Percentiles rank a stretch among this genome's conserved stretches.
Conservation (phyloP, 805 yeast species). For the Lipomyces anomalus region DNA sequence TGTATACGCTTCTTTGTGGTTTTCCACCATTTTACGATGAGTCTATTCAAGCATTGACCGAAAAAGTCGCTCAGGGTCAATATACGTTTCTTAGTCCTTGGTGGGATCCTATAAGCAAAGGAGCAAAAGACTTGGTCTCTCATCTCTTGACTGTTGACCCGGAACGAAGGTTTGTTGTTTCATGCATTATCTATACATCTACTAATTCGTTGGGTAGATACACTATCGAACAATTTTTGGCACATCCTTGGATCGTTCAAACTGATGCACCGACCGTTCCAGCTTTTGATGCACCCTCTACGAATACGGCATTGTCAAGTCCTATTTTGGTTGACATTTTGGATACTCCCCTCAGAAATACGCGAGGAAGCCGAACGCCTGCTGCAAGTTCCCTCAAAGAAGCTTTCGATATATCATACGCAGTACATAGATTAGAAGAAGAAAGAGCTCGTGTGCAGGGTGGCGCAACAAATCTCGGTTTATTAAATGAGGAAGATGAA, state of each 20-base stretch:
- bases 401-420: constrained; percentile 80
- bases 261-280: constrained; percentile 28
- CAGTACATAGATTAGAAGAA: constrained; percentile 75
- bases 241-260: constrained; percentile 68
- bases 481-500: constrained; percentile 36
- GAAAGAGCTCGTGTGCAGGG: constrained; percentile 41
- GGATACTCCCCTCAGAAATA: constrained; percentile 17
- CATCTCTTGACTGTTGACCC: constrained; percentile 69
- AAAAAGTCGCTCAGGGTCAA: constrained; percentile 74
- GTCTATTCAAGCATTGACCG: constrained; percentile 64
- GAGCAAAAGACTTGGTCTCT: constrained; percentile 65
- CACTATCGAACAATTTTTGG: constrained; percentile 63
- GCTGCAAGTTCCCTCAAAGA: constrained; percentile 79
- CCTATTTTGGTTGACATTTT: constrained; percentile 21
- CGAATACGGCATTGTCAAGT: constrained; percentile 1
- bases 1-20: constrained; percentile 90
- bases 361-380: constrained; percentile 31
- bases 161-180: constrained; percentile 36
- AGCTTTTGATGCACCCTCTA: constrained; percentile 23
- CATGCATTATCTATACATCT: not conserved
- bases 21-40: constrained; percentile 97
- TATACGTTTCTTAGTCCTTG: constrained; percentile 72
- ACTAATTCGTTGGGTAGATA: no score
- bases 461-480: constrained; percentile 29
- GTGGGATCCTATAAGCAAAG: constrained; percentile 77